These are phyloP conservation scores for Teunomyces atbi DNA, from an alignment of 805 yeast species.

Conservation along the genomic window DNA sequence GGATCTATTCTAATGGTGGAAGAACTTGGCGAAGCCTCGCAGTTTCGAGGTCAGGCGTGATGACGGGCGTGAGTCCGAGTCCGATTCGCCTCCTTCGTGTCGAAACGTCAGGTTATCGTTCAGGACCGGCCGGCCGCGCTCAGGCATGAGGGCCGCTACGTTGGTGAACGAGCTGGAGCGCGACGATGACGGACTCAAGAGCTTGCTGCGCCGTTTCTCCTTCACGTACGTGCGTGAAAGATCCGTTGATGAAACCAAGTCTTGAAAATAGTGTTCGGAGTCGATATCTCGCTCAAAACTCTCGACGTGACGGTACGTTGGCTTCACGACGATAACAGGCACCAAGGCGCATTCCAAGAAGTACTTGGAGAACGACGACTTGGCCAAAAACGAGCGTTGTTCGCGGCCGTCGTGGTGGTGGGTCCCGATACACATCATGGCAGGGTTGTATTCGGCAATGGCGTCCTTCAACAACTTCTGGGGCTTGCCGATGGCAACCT, in stretches of 20 bases:
- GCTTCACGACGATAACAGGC: conserved; percentile 45
- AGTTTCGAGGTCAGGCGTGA: conserved; percentile 15
- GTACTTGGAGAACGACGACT: conserved; percentile 37
- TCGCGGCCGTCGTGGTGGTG: conserved; percentile 22
- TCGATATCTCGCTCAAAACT: conserved; percentile 30
- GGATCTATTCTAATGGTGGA: conserved; percentile 10
- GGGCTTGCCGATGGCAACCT: conserved; percentile 42
- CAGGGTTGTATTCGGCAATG: conserved; percentile 41
- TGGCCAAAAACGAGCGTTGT: conserved; percentile 28
- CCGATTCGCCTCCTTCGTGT: conserved; percentile 3
- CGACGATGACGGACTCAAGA: conserved; percentile 18
- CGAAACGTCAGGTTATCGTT: background rate
- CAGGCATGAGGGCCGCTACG: conserved; percentile 11
- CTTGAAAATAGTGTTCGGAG: conserved; percentile 32
- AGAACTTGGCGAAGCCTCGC: conserved; percentile 15
- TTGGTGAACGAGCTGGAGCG: conserved; percentile 18
- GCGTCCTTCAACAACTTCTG: conserved; percentile 38
- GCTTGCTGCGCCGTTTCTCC: conserved; percentile 13
- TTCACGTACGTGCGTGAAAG: conserved; percentile 13
- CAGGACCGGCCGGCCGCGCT: conserved; percentile 9
- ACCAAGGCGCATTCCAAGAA: conserved; percentile 44
- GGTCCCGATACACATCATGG: conserved; percentile 47
- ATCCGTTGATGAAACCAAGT: conserved; percentile 21
- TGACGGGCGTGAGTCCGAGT: conserved; percentile 11
- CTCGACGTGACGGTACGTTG: conserved; percentile 33